phyloP scores from a whole-genome alignment of 768 basidiomycete species.

The Hygrophorus russula region DNA sequence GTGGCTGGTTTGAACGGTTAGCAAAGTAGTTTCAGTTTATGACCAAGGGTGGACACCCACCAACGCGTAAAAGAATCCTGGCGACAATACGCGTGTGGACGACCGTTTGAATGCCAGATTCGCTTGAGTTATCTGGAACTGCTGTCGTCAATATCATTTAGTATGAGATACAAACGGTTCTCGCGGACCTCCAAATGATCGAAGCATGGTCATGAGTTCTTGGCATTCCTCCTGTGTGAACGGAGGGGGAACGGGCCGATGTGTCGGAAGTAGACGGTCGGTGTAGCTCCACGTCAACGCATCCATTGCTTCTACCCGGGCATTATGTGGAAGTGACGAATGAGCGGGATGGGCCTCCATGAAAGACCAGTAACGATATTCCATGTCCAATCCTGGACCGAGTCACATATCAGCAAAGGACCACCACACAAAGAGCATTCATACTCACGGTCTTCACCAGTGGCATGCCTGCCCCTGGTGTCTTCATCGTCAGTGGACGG shows the following conservation, averaged over 20 bases:
- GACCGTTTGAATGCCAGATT: slow-evolving; percentile 31
- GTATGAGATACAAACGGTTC: not conserved
- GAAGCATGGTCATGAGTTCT: slow-evolving; percentile 54
- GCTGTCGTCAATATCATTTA: not conserved
- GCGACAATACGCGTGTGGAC: slow-evolving; percentile 56
- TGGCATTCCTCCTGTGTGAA: slow-evolving; percentile 72
- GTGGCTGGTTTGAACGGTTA: slow-evolving; percentile 27
- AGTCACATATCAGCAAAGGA: not conserved
- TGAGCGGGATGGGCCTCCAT: slow-evolving; percentile 76
- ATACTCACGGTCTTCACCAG: slow-evolving; percentile 35
- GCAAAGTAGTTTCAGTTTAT: not conserved
- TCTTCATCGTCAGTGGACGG: slow-evolving; percentile 21
- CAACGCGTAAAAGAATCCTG: slow-evolving; percentile 56
- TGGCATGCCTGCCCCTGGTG: slow-evolving; percentile 15
- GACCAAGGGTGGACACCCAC: slow-evolving; percentile 24
- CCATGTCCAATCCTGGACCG: slow-evolving; percentile 54
- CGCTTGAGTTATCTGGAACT: slow-evolving; percentile 16
- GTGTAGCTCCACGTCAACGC: slow-evolving; percentile 75
- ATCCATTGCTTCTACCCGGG: slow-evolving; percentile 61
- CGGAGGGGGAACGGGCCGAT: slow-evolving; percentile 45
- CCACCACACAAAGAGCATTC: not conserved
- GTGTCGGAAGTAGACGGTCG: slow-evolving; percentile 58
- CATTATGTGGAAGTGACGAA: slow-evolving; percentile 39
- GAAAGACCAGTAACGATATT: slow-evolving; percentile 76
- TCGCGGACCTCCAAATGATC: slow-evolving; percentile 21